phyloP scores from a whole-genome alignment of 129 eudicot species.

The Artemisia annua region DNA sequence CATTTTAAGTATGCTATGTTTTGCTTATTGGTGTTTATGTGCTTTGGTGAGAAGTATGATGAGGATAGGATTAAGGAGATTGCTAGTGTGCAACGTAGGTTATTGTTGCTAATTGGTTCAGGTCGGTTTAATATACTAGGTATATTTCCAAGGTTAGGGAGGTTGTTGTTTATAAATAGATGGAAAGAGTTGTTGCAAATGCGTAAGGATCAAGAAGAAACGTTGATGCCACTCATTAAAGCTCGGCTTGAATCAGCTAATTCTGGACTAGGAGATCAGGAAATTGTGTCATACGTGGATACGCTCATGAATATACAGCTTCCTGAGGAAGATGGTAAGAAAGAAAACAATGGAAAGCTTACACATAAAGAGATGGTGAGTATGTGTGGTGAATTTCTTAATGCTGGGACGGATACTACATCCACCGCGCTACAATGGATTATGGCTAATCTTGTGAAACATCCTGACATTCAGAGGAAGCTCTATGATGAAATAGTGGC shows the following conservation, averaged over 20 bases:
- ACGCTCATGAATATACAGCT: conserved; percentile 20
- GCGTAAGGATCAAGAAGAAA: not conserved
- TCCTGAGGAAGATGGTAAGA: conserved; percentile 15
- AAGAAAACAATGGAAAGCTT: conserved; percentile 26
- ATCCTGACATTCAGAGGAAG: conserved; percentile 39
- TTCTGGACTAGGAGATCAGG: not conserved
- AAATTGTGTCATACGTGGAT: conserved; percentile 25
- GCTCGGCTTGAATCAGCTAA: not conserved
- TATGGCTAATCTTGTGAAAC: conserved; percentile 31
- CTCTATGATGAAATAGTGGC: conserved; percentile 53
- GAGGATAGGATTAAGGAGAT: not conserved
- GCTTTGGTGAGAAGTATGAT: conserved; percentile 12
- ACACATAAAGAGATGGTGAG: conserved; percentile 47
- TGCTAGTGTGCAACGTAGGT: not conserved
- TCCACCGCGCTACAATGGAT: conserved; percentile 30
- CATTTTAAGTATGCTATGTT: conserved; percentile 13
- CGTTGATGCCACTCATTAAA: not conserved
- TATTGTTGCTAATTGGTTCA: not conserved
- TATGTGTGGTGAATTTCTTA: conserved; percentile 57
- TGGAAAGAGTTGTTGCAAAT: conserved; percentile 18
- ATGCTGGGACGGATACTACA: conserved; percentile 32
- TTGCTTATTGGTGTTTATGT: conserved; percentile 12
- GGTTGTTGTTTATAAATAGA: conserved; percentile 2
- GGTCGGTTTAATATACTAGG: not conserved
- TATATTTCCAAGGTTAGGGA: conserved; percentile 2